Evolutionary conservation across 2,329 filamentous ascomycete species (phyloP).

Genomic region (Xylaria sp.): DNA sequence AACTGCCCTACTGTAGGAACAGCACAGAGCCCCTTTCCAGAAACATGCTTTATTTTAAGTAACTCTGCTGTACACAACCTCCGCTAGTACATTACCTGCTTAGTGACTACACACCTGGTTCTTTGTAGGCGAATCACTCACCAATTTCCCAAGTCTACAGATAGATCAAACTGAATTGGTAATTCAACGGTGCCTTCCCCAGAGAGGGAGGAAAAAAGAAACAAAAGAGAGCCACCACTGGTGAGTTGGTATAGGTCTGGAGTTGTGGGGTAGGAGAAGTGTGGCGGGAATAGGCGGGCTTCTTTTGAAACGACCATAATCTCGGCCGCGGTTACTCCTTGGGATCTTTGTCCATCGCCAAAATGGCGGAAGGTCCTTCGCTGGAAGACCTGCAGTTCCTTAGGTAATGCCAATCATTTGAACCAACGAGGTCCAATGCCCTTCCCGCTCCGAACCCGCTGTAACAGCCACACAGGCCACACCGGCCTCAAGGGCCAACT

Average conservation of each 20-base stretch:
- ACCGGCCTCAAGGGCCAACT: background rate
- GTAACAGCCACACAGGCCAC: conserved; percentile 19
- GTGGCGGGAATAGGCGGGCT: conserved; percentile 19
- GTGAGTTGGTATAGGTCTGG: conserved; percentile 11
- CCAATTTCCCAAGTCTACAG: background rate
- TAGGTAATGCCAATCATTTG: conserved; percentile 7
- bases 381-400: conserved; percentile 11
- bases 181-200: background rate
- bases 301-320: conserved; percentile 41
- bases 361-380: background rate
- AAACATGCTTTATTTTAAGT: conserved; percentile 16
- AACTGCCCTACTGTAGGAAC: conserved; percentile 9
- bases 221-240: background rate
- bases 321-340: conserved; percentile 27
- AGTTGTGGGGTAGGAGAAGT: background rate
- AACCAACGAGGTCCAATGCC: conserved; percentile 18
- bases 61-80: conserved; percentile 1
- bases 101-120: background rate
- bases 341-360: background rate
- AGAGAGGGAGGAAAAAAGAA: background rate
- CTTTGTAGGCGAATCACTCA: background rate
- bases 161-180: background rate
- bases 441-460: conserved; percentile 2
- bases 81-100: too few relatives aligned
- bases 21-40: conserved; percentile 25